Evolutionary conservation across 345 rosid genomes (phyloP), one percentile per base, ranked within the genome.

Genomic region (Populus nigra): DNA sequence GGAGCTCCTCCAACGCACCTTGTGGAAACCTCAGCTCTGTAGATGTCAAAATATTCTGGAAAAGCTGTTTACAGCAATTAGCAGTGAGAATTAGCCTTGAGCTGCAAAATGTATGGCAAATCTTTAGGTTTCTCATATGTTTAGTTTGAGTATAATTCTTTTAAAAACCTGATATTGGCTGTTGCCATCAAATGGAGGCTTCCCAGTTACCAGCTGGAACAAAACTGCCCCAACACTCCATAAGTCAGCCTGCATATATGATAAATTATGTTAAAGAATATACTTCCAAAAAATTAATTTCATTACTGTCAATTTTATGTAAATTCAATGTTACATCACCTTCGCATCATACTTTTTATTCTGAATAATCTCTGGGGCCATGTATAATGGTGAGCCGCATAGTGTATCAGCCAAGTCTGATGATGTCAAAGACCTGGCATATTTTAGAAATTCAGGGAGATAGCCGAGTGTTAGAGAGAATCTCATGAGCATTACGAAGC

Each of bases 171-270:
- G 96, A 55, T 85, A 78, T 69, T 90, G 94, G 83, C 70, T 93
- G 77, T 78, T 86, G 72, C 97, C 97, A 45, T 85, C 82, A 84
- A 93, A 93, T 13, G 97, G 97, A 50, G 92, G 95, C 74, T 86
- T 93, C 68, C 97, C 97, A 20, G 89, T 90, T 82, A 93, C 91
- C 84, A 93, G 84, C 84, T 93, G 95, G 80, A 90, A 91, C 80
- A 93, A 84, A 73, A 93, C 87, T 36, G 93, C 95, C 59, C 97
- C 97, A 17, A 92, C 97, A 86, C 97, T 93, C 97, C 97, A 93
- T 79, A 93, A 83, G 77, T 93, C 96, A 83, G 96, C 97, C 97
- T 93, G 84, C 82, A 79, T 25, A 72, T 45, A 76, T 41, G 68
- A 65, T 66, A 76, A 45, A 78, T 69, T 4, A 55, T 36, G 73